These are phyloP conservation scores for Phaeosphaeriaceae sp. DNA, from an alignment of 2,329 filamentous ascomycete species.

Conservation along the genomic window DNA sequence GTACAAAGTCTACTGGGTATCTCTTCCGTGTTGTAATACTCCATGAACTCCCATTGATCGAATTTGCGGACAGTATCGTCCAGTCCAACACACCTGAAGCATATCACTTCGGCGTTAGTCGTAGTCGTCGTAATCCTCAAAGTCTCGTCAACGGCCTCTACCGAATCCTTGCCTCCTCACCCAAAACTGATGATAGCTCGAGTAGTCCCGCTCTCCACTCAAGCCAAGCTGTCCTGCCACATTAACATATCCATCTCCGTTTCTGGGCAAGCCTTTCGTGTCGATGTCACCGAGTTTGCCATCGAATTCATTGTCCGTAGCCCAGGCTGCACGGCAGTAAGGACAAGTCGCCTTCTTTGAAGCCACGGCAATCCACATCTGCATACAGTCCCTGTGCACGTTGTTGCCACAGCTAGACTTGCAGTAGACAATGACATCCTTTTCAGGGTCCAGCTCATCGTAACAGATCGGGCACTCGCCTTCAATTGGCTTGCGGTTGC, in stretches of 20 bases:
- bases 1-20: not conserved
- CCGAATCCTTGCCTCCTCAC: constrained; percentile 19
- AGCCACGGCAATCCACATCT: constrained; percentile 55
- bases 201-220: constrained; percentile 53
- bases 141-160: constrained; percentile 5
- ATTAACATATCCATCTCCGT: constrained; percentile 67
- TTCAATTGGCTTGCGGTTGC: constrained; percentile 65
- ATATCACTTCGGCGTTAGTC: not conserved
- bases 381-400: constrained; percentile 65
- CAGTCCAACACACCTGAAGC: not conserved
- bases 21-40: not conserved
- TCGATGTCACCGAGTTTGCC: constrained; percentile 52
- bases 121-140: constrained; percentile 3
- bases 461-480: constrained; percentile 69
- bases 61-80: not conserved
- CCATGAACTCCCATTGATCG: not conserved
- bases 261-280: constrained; percentile 50
- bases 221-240: constrained; percentile 68
- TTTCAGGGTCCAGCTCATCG: constrained; percentile 42
- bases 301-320: constrained; percentile 50
- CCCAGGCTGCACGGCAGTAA: constrained; percentile 66
- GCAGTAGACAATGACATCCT: constrained; percentile 59
- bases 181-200: constrained; percentile 37
- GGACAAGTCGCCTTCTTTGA: constrained; percentile 62
- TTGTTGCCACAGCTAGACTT: constrained; percentile 68